Conservation (phyloP, 2,329 filamentous ascomycete genomes). For the Colletotrichum acutatum region DNA sequence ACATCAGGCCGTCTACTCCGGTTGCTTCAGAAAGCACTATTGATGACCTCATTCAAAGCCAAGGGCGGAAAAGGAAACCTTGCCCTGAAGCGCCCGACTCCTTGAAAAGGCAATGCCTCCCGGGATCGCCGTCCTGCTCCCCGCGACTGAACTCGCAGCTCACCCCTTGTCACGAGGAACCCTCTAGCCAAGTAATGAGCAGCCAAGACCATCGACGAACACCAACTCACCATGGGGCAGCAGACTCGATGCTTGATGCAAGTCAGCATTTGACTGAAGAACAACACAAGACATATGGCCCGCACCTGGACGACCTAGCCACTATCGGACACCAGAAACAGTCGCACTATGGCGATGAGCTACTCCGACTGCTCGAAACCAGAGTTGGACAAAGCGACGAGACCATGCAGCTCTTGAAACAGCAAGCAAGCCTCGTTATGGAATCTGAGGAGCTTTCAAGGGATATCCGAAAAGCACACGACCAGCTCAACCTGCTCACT, state of each 20-base stretch:
- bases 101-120: slow-evolving; percentile 4
- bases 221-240: not conserved
- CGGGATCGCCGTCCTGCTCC: not conserved
- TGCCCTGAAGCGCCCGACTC: not conserved
- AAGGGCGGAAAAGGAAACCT: slow-evolving; percentile 12
- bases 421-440: not conserved
- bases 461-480: slow-evolving; percentile 18
- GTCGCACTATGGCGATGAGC: not conserved
- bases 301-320: not conserved
- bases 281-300: not conserved
- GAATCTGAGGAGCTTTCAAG: slow-evolving; percentile 15
- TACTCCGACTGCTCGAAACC: not conserved
- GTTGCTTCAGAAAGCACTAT: not conserved
- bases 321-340: not conserved
- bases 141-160: not conserved
- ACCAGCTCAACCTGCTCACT: slow-evolving; percentile 15
- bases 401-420: slow-evolving; percentile 1
- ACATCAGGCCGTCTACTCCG: not conserved
- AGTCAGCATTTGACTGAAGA: not conserved
- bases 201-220: not conserved
- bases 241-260: not conserved
- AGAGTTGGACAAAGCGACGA: not conserved
- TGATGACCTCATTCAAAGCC: slow-evolving; percentile 7
- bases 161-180: not conserved
- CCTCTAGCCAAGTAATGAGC: not conserved